Evolutionary conservation across 805 yeast genomes (phyloP).

Genomic region (Schwanniomyces pseudopolymorphus): DNA sequence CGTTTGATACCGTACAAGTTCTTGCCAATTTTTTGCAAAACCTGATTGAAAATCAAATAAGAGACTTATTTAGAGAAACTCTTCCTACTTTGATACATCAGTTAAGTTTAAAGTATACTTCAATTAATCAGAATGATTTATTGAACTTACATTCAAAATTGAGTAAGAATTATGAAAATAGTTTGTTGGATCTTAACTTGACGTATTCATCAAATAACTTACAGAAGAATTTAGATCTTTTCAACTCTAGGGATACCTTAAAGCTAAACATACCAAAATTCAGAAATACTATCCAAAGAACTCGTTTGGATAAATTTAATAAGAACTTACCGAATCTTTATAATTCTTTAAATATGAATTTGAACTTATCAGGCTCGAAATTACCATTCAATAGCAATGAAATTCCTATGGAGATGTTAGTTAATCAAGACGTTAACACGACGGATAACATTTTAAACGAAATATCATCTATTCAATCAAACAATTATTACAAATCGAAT

Average conservation of each 20-base stretch:
- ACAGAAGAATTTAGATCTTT: conserved; percentile 39
- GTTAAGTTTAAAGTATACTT: conserved; percentile 59
- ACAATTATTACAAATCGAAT: conserved; percentile 31
- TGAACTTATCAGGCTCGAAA: conserved; percentile 29
- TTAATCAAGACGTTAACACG: conserved; percentile 23
- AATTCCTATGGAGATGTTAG: conserved; percentile 39
- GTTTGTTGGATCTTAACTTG: conserved; percentile 60
- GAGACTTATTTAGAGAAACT: conserved; percentile 80
- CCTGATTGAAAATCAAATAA: conserved; percentile 77
- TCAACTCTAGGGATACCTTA: conserved; percentile 76
- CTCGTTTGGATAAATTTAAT: conserved; percentile 44
- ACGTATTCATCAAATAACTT: conserved; percentile 54
- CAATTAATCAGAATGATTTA: conserved; percentile 10
- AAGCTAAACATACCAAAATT: conserved; percentile 64
- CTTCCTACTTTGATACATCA: conserved; percentile 79
- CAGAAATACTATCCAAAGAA: conserved; percentile 57
- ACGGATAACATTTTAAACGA: conserved; percentile 38
- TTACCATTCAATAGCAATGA: conserved; percentile 23
- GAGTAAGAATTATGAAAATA: conserved; percentile 19
- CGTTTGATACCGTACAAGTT: conserved; percentile 83
- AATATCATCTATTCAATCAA: conserved; percentile 48
- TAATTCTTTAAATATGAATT: conserved; percentile 34
- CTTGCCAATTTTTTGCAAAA: conserved; percentile 79
- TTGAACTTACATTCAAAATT: conserved; percentile 10
- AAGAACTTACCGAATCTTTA: conserved; percentile 40